phyloP scores from a whole-genome alignment of 805 yeast species.

The Yarrowia alimentaria region DNA sequence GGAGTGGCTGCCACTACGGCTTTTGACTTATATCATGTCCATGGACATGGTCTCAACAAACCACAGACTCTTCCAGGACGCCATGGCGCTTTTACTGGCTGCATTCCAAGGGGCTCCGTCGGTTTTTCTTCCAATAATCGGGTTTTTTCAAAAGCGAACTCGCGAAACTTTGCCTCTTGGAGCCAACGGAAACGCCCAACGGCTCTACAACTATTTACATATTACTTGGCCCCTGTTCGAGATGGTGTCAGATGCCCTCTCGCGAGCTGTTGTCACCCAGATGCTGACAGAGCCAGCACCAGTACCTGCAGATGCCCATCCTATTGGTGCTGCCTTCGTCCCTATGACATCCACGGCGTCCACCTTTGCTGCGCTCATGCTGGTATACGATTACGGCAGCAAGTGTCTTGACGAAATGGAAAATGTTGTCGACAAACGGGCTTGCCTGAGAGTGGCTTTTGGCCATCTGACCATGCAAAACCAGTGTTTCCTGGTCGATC shows the following conservation, averaged over 20 bases:
- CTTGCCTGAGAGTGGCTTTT: slow-evolving; percentile 1
- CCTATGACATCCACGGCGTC: slow-evolving; percentile 10
- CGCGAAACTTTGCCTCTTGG: slow-evolving; percentile 20
- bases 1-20: slow-evolving; percentile 17
- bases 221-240: slow-evolving; percentile 22
- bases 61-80: slow-evolving; percentile 12
- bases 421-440: slow-evolving; percentile 9
- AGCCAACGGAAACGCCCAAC: slow-evolving; percentile 10
- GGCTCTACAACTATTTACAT: slow-evolving; percentile 21
- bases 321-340: slow-evolving; percentile 10
- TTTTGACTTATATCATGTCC: slow-evolving; percentile 14
- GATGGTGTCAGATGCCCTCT: slow-evolving; percentile 16
- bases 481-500: slow-evolving; percentile 20
- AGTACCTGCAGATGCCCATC: slow-evolving; percentile 4
- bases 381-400: slow-evolving; percentile 19
- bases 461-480: slow-evolving; percentile 20
- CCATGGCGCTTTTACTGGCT: slow-evolving; percentile 17
- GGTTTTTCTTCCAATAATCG: slow-evolving; percentile 9
- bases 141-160: slow-evolving; percentile 19
- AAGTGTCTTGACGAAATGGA: slow-evolving; percentile 17
- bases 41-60: slow-evolving; percentile 23
- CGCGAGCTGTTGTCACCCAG: slow-evolving; percentile 11
- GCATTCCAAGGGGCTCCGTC: slow-evolving; percentile 21
- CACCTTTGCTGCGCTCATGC: slow-evolving; percentile 15
- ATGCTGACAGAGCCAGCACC: slow-evolving; percentile 24